A percentile compares a stretch with the other conserved stretches of the same genome.
Conservation (phyloP, 345 rosid genomes). For the Boechera stricta region DNA sequence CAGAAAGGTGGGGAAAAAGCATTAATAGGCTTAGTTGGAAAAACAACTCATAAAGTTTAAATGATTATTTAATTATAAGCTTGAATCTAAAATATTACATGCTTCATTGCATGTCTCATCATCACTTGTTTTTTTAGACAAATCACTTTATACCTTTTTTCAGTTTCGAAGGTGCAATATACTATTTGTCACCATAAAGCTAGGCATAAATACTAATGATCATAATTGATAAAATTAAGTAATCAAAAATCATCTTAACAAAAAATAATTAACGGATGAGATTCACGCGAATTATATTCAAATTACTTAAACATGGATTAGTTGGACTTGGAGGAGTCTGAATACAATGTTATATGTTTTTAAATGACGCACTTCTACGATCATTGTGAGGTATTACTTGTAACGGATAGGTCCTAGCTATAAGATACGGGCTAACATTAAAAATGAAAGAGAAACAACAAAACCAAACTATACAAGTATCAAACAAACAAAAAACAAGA, state of each 20-base stretch:
- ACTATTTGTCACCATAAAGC: conserved; percentile 38
- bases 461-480: conserved; percentile 3
- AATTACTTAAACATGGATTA: conserved; percentile 9
- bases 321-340: neutral
- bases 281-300: neutral
- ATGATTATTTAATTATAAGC: conserved; percentile 22
- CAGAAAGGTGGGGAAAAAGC: conserved; percentile 40
- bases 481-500: conserved; percentile 8
- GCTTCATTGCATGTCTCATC: conserved; percentile 43
- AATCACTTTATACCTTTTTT: conserved; percentile 36
- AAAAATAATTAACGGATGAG: neutral
- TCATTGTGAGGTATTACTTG: conserved; percentile 4
- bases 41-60: conserved; percentile 25
- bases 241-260: neutral
- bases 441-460: conserved; percentile 11
- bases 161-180: conserved; percentile 20
- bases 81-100: conserved; percentile 29
- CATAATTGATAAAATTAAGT: conserved; percentile 5
- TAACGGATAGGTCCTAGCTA: neutral
- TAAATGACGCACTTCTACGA: neutral
- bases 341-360: neutral
- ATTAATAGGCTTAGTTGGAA: conserved; percentile 49
- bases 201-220: conserved; percentile 30
- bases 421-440: conserved; percentile 12
- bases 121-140: conserved; percentile 28